Evolutionary conservation across 2,329 filamentous ascomycete genomes (phyloP).

Genomic region (Zasmidium angulare): DNA sequence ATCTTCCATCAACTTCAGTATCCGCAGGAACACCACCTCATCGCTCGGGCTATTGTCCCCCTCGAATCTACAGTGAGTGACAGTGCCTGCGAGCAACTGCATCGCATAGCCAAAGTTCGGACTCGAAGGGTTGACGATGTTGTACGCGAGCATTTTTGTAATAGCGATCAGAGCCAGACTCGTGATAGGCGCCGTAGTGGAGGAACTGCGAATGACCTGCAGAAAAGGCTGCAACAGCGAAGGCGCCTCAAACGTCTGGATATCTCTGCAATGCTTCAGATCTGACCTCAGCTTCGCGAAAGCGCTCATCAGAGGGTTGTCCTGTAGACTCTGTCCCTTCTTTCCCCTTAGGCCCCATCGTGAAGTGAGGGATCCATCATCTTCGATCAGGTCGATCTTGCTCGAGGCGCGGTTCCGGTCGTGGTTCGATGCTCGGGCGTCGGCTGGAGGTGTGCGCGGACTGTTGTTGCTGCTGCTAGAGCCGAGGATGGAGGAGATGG

Average conservation of each 20-base stretch:
- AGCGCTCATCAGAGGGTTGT: slow-evolving; percentile 92
- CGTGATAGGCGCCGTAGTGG: slow-evolving; percentile 93
- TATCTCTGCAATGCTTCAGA: slow-evolving; percentile 82
- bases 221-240: slow-evolving; percentile 89
- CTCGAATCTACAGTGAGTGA: slow-evolving; percentile 97
- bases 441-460: slow-evolving; percentile 14
- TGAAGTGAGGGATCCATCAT: slow-evolving; percentile 61
- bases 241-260: slow-evolving; percentile 83
- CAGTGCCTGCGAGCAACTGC: slow-evolving; percentile 90
- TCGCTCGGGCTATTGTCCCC: slow-evolving; percentile 93
- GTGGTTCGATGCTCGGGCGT: slow-evolving; percentile 18
- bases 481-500: slow-evolving; percentile 91
- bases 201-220: slow-evolving; percentile 93
- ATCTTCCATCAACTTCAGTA: slow-evolving; percentile 95
- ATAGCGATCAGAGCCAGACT: slow-evolving; percentile 90
- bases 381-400: slow-evolving; percentile 34
- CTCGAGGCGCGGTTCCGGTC: slow-evolving; percentile 38
- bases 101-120: slow-evolving; percentile 89
- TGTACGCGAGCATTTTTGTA: slow-evolving; percentile 94
- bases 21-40: slow-evolving; percentile 91
- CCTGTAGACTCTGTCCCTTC: slow-evolving; percentile 95
- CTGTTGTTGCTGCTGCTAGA: slow-evolving; percentile 16
- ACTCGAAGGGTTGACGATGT: slow-evolving; percentile 79
- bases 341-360: slow-evolving; percentile 92
- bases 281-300: slow-evolving; percentile 89